Conservation (phyloP, 345 rosid genomes). For the Pistacia atlantica region DNA sequence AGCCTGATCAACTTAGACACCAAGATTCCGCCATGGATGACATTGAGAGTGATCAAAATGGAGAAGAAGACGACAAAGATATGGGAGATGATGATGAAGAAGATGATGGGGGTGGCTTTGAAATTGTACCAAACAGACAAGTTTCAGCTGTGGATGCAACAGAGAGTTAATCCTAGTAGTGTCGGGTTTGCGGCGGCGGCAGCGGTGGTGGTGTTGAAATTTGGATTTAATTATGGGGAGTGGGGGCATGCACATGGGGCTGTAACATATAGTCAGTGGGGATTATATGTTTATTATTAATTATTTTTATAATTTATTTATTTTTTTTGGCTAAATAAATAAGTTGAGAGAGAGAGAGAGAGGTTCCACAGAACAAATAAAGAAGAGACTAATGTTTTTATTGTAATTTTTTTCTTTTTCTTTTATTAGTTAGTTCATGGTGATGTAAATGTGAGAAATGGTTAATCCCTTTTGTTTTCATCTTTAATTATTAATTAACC, state of each 20-base stretch:
- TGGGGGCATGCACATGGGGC: slow-evolving; percentile 18
- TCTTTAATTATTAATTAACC: not conserved
- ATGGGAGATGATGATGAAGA: slow-evolving; percentile 25
- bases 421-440: not conserved
- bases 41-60: slow-evolving; percentile 10
- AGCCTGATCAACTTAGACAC: slow-evolving; percentile 15
- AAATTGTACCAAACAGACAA: slow-evolving; percentile 52
- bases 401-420: slow-evolving; percentile 3
- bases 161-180: no score
- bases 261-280: slow-evolving; percentile 19
- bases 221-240: slow-evolving; percentile 21
- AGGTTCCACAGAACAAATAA: slow-evolving; percentile 2
- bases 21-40: slow-evolving; percentile 12
- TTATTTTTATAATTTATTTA: slow-evolving; percentile 27
- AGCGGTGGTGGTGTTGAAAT: slow-evolving; percentile 2
- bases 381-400: not conserved
- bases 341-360: slow-evolving; percentile 17
- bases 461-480: not conserved
- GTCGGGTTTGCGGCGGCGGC: no score
- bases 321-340: slow-evolving; percentile 28
- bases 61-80: slow-evolving; percentile 22
- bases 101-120: slow-evolving; percentile 42
- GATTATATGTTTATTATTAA: slow-evolving; percentile 20
- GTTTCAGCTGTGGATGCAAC: slow-evolving; percentile 20
- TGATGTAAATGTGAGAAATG: slow-evolving; percentile 16